Evolutionary conservation across 2,329 filamentous ascomycete genomes (phyloP), one percentile per base, ranked within the genome.

Genomic region (Colletotrichum lini): DNA sequence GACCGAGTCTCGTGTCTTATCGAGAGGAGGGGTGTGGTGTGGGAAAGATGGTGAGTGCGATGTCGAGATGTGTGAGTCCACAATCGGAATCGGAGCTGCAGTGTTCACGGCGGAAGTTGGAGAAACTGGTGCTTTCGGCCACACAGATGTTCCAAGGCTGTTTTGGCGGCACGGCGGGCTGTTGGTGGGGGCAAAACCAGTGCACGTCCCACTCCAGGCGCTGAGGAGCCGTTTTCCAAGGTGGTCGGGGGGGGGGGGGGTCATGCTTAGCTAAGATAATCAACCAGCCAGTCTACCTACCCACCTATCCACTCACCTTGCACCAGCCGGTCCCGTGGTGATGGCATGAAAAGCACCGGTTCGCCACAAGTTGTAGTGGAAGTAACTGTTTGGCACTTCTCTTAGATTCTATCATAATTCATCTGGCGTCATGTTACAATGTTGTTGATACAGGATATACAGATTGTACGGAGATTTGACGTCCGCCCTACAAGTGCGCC

Each of bases 1-100:
- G 58, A 69, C 69, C 69, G 65, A 58, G n/a, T 54, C 69, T 72
- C 69, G 69, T 69, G 65, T 30, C 69, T 68, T 64, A 30, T 66
- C 58, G 65, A 49, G 53, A 30, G 35, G 52, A 18, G 45, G n/a
- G 54, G 65, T 68, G 69, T 68, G 69, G 47, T 21, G 65, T 64
- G 65, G 58, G 52, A 68, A 35, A 52, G 54, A 45, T 70, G 67
- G 30, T 63, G n/a, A 30, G 53, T 23, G 35, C 21, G 26, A 30
- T 30, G 53, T 58, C 38, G 58, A 30, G 38, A 61, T 23, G 68
- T 47, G 47, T 44, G 58, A 71, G 68, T 68, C 68, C 68, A 71
- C 65, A 68, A 49, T 68, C 65, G 65, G 57, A 68, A 49, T 68
- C 58, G 65, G 57, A 68, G 67, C 67, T 70, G 63, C 63, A 61